A percentile compares a stretch with the other conserved stretches of the same genome.
phyloP scores from a whole-genome alignment of 2,329 filamentous ascomycete genomes.

The Teratosphaeria destructans region DNA sequence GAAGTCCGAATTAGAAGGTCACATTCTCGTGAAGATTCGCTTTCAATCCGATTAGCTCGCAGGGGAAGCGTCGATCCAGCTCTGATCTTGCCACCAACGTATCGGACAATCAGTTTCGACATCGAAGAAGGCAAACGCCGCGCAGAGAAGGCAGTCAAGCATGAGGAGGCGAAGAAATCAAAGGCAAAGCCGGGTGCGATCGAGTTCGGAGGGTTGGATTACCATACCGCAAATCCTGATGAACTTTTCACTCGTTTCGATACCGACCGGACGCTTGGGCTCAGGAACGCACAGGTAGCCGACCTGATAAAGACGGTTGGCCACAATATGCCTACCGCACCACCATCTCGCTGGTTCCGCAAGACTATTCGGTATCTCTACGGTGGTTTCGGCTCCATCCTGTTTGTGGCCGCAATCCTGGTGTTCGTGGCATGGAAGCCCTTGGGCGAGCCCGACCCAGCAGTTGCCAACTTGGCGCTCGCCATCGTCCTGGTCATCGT shows the following conservation, averaged over 20 bases:
- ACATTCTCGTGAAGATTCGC: slow-evolving; percentile 6
- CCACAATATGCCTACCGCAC: slow-evolving; percentile 55
- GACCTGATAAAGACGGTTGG: slow-evolving; percentile 51
- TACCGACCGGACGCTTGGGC: slow-evolving; percentile 46
- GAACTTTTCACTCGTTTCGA: slow-evolving; percentile 52
- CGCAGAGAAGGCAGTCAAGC: slow-evolving; percentile 4
- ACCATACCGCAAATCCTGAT: slow-evolving; percentile 51
- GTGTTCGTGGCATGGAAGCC: slow-evolving; percentile 72
- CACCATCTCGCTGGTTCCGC: slow-evolving; percentile 49
- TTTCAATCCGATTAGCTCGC: slow-evolving; percentile 28
- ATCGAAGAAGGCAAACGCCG: slow-evolving; percentile 26
- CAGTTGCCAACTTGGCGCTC: slow-evolving; percentile 58
- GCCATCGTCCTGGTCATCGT: slow-evolving; percentile 63
- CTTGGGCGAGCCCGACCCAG: slow-evolving; percentile 47
- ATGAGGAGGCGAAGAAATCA: slow-evolving; percentile 22
- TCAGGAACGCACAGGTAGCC: slow-evolving; percentile 49
- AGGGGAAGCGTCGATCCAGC: slow-evolving; percentile 30
- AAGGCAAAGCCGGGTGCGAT: slow-evolving; percentile 10
- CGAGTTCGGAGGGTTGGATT: slow-evolving; percentile 45
- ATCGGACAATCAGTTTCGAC: slow-evolving; percentile 36
- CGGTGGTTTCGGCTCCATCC: slow-evolving; percentile 63
- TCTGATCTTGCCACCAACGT: slow-evolving; percentile 34
- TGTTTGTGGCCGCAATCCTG: slow-evolving; percentile 57
- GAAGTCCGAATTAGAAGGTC: not conserved
- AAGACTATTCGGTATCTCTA: slow-evolving; percentile 62